A percentile compares a stretch with the other conserved stretches of the same genome.
These are phyloP conservation scores for Chalciporus pseudorubinellus DNA, from an alignment of 768 basidiomycete species.

Conservation along the genomic window DNA sequence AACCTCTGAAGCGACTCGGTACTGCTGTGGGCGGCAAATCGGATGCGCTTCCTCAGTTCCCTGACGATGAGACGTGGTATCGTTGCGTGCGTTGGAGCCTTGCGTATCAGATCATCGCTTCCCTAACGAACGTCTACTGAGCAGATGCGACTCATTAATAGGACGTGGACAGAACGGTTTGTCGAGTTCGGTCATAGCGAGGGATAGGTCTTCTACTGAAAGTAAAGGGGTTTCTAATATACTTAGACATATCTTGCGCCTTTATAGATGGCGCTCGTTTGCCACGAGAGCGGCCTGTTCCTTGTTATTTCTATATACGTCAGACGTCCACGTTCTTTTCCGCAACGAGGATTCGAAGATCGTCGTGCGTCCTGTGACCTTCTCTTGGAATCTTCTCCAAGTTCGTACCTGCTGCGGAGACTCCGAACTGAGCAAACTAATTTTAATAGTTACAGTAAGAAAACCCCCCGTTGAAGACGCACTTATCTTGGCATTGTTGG, in stretches of 20 bases:
- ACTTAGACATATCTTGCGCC: neutral
- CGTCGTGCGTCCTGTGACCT: no score
- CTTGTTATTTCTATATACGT: no score
- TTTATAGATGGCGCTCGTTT: no score
- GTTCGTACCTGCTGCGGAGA: no score
- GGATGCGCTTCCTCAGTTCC: constrained; percentile 33
- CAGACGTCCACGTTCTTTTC: constrained; percentile 16
- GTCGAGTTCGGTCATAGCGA: constrained; percentile 20
- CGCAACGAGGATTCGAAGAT: neutral
- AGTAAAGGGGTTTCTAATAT: neutral
- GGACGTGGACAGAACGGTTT: constrained; percentile 28
- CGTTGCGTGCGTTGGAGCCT: constrained; percentile 22
- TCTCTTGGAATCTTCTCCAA: no score
- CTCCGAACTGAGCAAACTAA: no score
- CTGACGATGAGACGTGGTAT: constrained; percentile 35
- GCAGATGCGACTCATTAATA: constrained; percentile 19
- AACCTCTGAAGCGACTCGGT: constrained; percentile 30
- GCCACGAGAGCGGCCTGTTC: no score
- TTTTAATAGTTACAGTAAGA: no score
- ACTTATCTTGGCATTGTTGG: no score
- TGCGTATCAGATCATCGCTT: neutral
- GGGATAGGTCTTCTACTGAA: neutral
- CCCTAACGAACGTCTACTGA: neutral
- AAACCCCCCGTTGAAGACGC: neutral
- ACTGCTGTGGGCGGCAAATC: constrained; percentile 26